Evolutionary conservation across 306 rosid species (phyloP), one percentile per base, ranked within the genome.

Genomic region (Arachis hypogaea): DNA sequence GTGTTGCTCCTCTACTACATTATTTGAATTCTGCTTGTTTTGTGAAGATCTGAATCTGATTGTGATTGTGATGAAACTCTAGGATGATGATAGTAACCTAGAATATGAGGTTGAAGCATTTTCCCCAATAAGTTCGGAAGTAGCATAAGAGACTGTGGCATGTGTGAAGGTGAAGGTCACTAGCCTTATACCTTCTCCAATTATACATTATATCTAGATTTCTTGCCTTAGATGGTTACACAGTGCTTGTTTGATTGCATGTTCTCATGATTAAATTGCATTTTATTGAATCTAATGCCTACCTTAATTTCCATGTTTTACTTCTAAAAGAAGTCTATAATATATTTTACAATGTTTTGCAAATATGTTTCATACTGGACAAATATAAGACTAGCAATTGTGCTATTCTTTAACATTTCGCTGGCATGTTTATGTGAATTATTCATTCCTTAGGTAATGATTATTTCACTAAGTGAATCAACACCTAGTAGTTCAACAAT

Each of bases 21-120:
- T 9, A 50, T 51, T 12, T 51, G 5, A n/a, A n/a, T 11, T 18
- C 61, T 49, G 36, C 12, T 12, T 3, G 51, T 40, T 61, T 40
- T 11, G 4, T n/a, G 42, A 41, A 41, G 44, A 6, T 41, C 44
- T 41, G 44, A 41, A 41, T 11, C 11, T 4, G 64, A 18, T 40
- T 18, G 18, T 18, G 18, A 18, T 18, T 18, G 18, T 18, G 18
- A 18, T 18, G 18, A 54, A 11, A 6, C 6, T 45, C 69, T 91
- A 91, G 98, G 96, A 93, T 70, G 91, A 89, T 84, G 91, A 93
- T 12, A 91, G 98, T 76, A 97, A 94, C 75, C 61, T 88, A 33
- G 99, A 94, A 47, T 84, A 63, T 82, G 96, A 94, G 58, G 36
- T 88, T 69, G 96, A 92, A 77, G 76, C 84, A 14, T 49, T 63